Evolutionary conservation across 208 protist genomes (phyloP), one percentile per base, ranked within the genome.

Genomic region (Spongospora subterranea): DNA sequence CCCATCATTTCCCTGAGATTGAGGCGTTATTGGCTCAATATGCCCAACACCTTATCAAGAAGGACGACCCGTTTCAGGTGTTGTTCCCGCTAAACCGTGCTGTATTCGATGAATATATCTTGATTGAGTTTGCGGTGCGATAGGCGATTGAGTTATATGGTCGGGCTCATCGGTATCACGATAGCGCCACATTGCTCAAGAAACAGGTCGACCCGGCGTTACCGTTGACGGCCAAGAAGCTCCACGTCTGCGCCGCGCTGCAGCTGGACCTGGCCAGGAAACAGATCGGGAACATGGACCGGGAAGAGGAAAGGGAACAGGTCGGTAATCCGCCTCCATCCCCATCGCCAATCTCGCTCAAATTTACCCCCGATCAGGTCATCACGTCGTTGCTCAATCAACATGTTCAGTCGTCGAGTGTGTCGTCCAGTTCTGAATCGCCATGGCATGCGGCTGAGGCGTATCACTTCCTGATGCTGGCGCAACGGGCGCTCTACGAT

Each of bases 81-180:
- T n/a, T n/a, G n/a, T n/a, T n/a, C n/a, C n/a, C n/a, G n/a, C n/a
- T n/a, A n/a, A n/a, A n/a, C n/a, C 17, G 71, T 82, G 71, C 35
- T 6, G 17, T n/a, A 45, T 13, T 82, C 35, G 71, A 39, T 35
- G n/a, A 35, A 82, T 60, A 20, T n/a, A 82, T 40, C 6, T 35
- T 65, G 54, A 82, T 45, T 82, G 71, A 6, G 6, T 6, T 82
- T 35, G 35, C 6, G 6, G 11, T 82, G 71, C 91, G 97, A 20
- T 94, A 98, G 77, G 98, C 98, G 29, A 97, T 99, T 89, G 97
- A 98, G 94, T 94, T 99, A 38, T 98, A 97, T 94, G 96, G 96
- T 92, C 98, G 98, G 94, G 98, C 97, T 0, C 95, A 96, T 40
- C 96, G 96, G 45, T 96, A 98, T 94, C 94, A 96, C 53, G 97